These are phyloP conservation scores for Orbilia javanica DNA, from an alignment of 2,329 filamentous ascomycete species.

Conservation along the genomic window DNA sequence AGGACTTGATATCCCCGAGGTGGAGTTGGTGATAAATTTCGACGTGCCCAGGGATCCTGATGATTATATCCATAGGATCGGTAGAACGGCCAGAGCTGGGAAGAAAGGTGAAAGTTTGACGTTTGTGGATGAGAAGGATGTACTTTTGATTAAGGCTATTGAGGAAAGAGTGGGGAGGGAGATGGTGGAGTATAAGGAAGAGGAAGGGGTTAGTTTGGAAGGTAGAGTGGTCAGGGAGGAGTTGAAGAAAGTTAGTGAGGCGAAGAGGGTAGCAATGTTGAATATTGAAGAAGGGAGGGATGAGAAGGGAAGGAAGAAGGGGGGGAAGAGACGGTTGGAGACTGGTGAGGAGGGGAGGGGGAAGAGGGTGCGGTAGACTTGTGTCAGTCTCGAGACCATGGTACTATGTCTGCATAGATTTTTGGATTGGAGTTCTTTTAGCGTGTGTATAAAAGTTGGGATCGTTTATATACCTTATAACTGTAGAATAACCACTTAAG, in stretches of 20 bases:
- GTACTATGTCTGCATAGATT: too few species aligned
- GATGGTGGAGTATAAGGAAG: slow-evolving; percentile 82
- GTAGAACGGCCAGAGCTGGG: slow-evolving; percentile 92
- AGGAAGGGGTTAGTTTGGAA: slow-evolving; percentile 95
- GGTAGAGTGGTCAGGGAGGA: slow-evolving; percentile 85
- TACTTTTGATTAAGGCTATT: slow-evolving; percentile 89
- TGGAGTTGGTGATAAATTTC: slow-evolving; percentile 91
- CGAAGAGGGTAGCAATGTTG: slow-evolving; percentile 89
- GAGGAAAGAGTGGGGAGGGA: slow-evolving; percentile 82
- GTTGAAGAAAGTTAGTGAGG: slow-evolving; percentile 91
- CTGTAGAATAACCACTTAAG: slow-evolving; percentile 35
- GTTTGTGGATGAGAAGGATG: slow-evolving; percentile 91
- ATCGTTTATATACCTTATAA: background rate
- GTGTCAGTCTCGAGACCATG: background rate
- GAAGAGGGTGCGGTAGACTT: slow-evolving; percentile 66
- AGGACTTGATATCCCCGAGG: slow-evolving; percentile 94
- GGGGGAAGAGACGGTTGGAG: slow-evolving; percentile 67
- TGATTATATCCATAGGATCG: slow-evolving; percentile 96
- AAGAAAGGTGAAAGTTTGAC: slow-evolving; percentile 84
- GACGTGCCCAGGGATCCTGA: slow-evolving; percentile 96
- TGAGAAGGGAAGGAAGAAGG: slow-evolving; percentile 80
- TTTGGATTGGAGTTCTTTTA: slow-evolving; percentile 41
- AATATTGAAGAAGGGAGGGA: slow-evolving; percentile 94
- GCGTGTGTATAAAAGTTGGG: slow-evolving; percentile 31
- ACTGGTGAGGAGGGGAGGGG: slow-evolving; percentile 66